Evolutionary conservation across 1,139 yeast genomes (phyloP), one percentile per base, ranked within the genome.

Genomic region (Hyphopichia khmerensis): DNA sequence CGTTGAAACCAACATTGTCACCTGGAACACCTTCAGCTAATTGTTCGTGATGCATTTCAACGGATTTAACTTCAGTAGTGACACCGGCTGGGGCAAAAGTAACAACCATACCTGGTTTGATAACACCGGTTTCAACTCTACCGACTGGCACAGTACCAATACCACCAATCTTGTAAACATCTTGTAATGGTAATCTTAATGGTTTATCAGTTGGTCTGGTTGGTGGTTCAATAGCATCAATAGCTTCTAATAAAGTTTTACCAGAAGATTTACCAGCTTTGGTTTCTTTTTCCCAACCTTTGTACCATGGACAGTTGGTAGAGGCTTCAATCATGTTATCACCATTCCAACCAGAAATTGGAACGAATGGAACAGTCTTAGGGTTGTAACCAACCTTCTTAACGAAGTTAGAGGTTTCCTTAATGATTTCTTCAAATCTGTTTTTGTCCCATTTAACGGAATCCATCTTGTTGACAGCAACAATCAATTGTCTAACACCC

Each of bases 1-100:
- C 91, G 85, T 86, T 86, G 93, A 86, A 87, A 69, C 95, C 95
- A 67, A 86, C 95, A 71, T 87, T 87, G 88, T 87, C 95, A 85
- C 95, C 95, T 79, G 95, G 95, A 51, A 81, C 68, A 84, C 93
- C 95, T 75, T 83, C 85, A 57, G 72, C 72, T 71, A 86, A 82
- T 72, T 80, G 86, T 78, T 86, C 93, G 86, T 86, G 95, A 77
- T 86, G 95, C 95, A 86, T 86, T 80, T 86, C 95, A 63, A 86
- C 93, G 75, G 95, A 86, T 80, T 86, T 86, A 72, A 86, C 95
- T 78, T 86, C 95, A 70, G 95, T 86, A 74, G 95, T 85, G 65
- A 86, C 91, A 79, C 88, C 89, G 67, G 89, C 85, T 76, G 95
- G 95, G 75, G 95, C 95, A 64, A 85, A 86, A 67, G 88, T 81